Percentiles rank a stretch among this genome's conserved stretches.
These are phyloP conservation scores for Mycena epipterygia DNA, from an alignment of 768 basidiomycete genomes.

Conservation along the genomic window DNA sequence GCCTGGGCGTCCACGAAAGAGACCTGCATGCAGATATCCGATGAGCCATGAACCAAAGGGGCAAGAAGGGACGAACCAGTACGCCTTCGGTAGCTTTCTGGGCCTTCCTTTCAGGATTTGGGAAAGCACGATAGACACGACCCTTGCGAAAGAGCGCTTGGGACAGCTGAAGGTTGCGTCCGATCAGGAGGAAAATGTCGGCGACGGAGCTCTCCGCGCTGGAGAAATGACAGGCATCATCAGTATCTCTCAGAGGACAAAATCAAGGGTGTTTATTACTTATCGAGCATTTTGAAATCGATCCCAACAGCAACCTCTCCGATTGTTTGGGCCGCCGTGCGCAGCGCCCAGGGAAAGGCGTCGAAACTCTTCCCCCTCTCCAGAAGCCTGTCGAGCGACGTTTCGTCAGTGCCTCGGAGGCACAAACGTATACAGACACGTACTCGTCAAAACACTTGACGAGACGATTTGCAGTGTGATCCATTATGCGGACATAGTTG, in stretches of 20 bases:
- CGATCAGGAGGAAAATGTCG: conserved; percentile 14
- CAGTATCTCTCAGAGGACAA: background rate
- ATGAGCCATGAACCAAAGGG: background rate
- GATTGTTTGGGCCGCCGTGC: conserved; percentile 30
- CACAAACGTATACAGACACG: background rate
- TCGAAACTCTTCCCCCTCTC: conserved; percentile 16
- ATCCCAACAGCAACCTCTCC: conserved; percentile 29
- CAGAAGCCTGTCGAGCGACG: background rate
- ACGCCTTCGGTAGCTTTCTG: background rate
- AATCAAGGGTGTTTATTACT: background rate
- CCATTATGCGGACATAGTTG: conserved; percentile 33
- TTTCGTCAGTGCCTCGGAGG: background rate
- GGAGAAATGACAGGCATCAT: background rate
- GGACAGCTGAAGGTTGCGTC: conserved; percentile 11
- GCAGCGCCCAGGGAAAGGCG: conserved; percentile 27
- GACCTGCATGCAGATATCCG: background rate
- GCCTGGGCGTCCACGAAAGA: background rate
- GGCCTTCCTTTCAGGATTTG: conserved; percentile 22
- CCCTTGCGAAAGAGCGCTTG: conserved; percentile 33
- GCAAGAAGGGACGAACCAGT: background rate
- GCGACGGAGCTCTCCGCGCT: conserved; percentile 16
- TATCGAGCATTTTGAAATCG: conserved; percentile 28
- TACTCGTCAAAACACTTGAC: conserved; percentile 23
- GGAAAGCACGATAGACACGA: conserved; percentile 30
- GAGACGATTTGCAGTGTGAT: conserved; percentile 25